Percentiles rank a stretch among this genome's conserved stretches.
phyloP scores from a whole-genome alignment of 1,284 basidiomycete genomes.

The Stereum hirsutum region DNA sequence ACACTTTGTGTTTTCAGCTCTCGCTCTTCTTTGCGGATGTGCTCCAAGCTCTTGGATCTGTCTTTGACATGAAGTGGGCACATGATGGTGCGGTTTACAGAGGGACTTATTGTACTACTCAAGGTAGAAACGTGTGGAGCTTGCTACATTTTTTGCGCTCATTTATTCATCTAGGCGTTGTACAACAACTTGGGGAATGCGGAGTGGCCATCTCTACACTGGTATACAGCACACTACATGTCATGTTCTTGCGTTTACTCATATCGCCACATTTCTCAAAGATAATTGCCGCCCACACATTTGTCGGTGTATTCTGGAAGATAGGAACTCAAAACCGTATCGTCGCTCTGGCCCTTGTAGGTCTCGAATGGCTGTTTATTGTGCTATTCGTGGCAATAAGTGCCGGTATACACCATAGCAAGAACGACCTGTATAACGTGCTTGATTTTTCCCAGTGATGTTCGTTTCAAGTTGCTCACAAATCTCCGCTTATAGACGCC shows the following conservation, averaged over 20 bases:
- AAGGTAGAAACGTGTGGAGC: too few relatives aligned
- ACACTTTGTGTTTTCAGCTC: too few relatives aligned
- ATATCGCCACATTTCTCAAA: conserved; percentile 7
- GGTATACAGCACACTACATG: conserved; percentile 11
- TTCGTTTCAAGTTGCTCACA: too few relatives aligned
- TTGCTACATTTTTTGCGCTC: too few relatives aligned
- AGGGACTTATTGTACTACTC: too few relatives aligned
- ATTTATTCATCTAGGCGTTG: neutral
- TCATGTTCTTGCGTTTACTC: neutral
- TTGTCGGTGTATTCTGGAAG: conserved; percentile 13
- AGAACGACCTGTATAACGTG: conserved; percentile 11
- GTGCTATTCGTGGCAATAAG: conserved; percentile 12
- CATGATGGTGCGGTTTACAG: too few relatives aligned
- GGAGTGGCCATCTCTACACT: conserved; percentile 10
- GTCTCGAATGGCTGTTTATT: conserved; percentile 11
- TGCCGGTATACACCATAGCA: conserved; percentile 9
- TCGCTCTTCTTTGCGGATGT: too few relatives aligned
- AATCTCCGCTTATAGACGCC: too few relatives aligned
- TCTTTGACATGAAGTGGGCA: too few relatives aligned
- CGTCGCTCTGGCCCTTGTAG: conserved; percentile 10
- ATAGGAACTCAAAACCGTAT: conserved; percentile 6
- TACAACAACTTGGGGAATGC: conserved; percentile 1
- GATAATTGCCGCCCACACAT: conserved; percentile 16
- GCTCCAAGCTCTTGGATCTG: too few relatives aligned
- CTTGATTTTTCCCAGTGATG: too few relatives aligned